Evolutionary conservation across 2,329 filamentous ascomycete genomes (phyloP), one percentile per base, ranked within the genome.

Genomic region (Scytalidium lignicola): DNA sequence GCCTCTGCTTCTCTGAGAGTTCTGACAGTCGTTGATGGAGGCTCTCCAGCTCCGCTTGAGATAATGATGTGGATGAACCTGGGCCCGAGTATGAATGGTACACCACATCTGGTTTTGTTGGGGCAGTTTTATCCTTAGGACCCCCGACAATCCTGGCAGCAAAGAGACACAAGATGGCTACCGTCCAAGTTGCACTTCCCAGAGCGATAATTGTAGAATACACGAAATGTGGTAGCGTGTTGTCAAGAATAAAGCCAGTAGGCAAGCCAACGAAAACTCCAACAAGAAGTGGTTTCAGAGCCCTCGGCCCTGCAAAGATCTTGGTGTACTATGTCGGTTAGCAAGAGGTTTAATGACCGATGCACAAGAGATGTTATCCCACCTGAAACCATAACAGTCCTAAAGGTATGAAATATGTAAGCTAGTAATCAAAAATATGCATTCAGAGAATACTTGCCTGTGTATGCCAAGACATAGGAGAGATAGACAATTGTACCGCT

Each of bases 311-410:
- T 3, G 71, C 70, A 56, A 77, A 78, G 21, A 78, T 76, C 57
- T 73, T 74, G 10, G 65, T 73, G 56, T 73, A 74, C 55, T 55
- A 41, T 19, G 15, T 22, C 15, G 22, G 21, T 26, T 15, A 29
- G 22, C 13, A 23, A 23, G 6, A 43, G 19, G 15, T n/a, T 43
- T 17, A 15, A 43, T 28, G 26, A 28, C 13, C 13, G 7, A 28
- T 7, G 26, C 26, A 21, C 22, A 21, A 21, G n/a, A n/a, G n/a
- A 18, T 41, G 15, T 20, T 20, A 13, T 21, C 15, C 20, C 42
- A 51, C 49, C 37, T 74, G 76, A 49, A 78, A 79, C 60, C 73
- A 74, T 7, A 79, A 65, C 26, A 79, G 59, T 2, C 75, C 75
- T 23, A 69, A 74, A 72, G 64, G 57, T 74, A 78, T 60, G 75